A percentile compares a stretch with the other conserved stretches of the same genome.
Evolutionary conservation across 148 eudicot species (phyloP).

Genomic region (Polygonum maritimum): DNA sequence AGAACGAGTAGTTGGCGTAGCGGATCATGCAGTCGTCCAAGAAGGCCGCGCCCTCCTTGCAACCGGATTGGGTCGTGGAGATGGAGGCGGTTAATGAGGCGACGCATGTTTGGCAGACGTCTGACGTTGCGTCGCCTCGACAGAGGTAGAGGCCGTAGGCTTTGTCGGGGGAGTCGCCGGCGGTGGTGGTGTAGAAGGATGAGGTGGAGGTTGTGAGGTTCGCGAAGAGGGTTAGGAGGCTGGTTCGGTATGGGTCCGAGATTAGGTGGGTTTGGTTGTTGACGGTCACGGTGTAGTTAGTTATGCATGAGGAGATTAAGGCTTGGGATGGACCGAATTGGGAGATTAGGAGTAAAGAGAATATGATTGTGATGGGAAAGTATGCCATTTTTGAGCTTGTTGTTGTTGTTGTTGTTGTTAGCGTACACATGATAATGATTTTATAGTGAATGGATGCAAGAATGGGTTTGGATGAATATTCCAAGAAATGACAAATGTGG

Average conservation of each 20-base stretch:
- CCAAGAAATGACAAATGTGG: too few species aligned
- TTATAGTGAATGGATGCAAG: too few species aligned
- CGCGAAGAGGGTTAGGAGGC: background rate
- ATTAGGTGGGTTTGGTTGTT: background rate
- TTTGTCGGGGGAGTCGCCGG: background rate
- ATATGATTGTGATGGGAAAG: background rate
- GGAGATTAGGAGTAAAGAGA: background rate
- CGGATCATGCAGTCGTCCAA: background rate
- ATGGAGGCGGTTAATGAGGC: background rate
- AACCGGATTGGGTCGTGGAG: background rate
- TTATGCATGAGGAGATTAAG: background rate
- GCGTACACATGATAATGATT: background rate
- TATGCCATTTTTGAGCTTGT: background rate
- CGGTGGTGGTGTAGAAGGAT: background rate
- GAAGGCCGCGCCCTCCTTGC: background rate
- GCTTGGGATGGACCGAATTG: background rate
- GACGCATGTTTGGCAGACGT: background rate
- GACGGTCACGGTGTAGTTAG: background rate
- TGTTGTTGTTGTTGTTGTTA: background rate
- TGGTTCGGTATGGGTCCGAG: background rate
- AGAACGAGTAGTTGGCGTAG: conserved; percentile 1
- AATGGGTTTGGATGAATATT: too few species aligned
- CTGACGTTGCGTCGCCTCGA: background rate
- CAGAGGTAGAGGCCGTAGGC: conserved; percentile 11
- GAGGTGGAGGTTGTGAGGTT: background rate